Conservation (phyloP, 805 yeast species). For the Maudiozyma pseudohumilis region DNA sequence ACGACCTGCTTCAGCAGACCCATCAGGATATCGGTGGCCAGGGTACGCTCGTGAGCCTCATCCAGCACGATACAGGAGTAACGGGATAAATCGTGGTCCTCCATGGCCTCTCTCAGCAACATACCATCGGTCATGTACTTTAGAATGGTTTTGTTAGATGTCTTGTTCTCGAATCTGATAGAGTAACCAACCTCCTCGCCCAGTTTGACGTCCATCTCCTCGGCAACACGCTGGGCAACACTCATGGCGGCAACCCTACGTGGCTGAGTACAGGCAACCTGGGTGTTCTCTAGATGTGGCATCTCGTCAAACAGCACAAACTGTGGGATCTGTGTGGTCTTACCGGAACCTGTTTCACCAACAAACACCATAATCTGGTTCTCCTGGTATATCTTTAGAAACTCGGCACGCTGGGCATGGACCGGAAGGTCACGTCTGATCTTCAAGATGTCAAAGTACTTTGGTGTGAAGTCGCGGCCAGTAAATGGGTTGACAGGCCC, state of each 20-base stretch:
- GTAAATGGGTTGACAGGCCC: constrained; percentile 71
- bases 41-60: constrained; percentile 97
- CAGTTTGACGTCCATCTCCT: constrained; percentile 86
- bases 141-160: constrained; percentile 67
- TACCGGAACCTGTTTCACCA: constrained; percentile 99
- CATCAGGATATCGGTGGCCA: constrained; percentile 94
- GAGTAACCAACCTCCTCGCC: constrained; percentile 95
- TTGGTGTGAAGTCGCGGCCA: constrained; percentile 48
- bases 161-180: constrained; percentile 87
- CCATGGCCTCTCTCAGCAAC: constrained; percentile 95
- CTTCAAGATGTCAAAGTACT: constrained; percentile 69
- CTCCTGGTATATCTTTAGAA: constrained; percentile 69
- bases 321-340: constrained; percentile 96
- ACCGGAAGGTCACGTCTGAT: constrained; percentile 85
- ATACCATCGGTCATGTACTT: constrained; percentile 99
- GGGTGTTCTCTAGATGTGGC: constrained; percentile 75
- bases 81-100: constrained; percentile 68
- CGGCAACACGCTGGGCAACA: constrained; percentile 94
- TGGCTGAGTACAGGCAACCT: constrained; percentile 93
- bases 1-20: constrained; percentile 82
- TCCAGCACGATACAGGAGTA: constrained; percentile 89
- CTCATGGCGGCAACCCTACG: constrained; percentile 99
- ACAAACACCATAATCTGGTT: constrained; percentile 96
- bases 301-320: constrained; percentile 84
- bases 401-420: constrained; percentile 85